Conservation (phyloP, 345 rosid genomes). For the Alliaria petiolata region DNA sequence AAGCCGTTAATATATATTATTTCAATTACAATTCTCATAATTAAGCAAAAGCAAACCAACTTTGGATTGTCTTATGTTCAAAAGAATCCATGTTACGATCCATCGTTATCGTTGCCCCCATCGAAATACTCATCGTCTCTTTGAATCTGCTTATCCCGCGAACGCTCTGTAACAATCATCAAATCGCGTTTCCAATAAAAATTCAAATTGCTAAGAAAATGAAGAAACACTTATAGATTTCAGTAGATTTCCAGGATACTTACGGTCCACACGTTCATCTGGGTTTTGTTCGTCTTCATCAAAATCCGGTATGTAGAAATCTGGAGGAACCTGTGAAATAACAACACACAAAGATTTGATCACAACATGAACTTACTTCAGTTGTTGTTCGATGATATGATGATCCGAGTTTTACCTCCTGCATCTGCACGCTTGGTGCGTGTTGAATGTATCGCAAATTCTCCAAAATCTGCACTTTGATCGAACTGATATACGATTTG, state of each 20-base stretch:
- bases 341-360: background rate
- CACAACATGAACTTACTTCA: background rate
- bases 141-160: conserved; percentile 83
- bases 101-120: conserved; percentile 82
- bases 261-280: conserved; percentile 83
- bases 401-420: conserved; percentile 57
- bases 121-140: conserved; percentile 85
- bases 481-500: conserved; percentile 78
- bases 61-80: background rate
- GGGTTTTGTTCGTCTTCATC: conserved; percentile 91
- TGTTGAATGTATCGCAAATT: conserved; percentile 87
- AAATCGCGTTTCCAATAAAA: background rate
- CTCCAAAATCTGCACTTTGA: conserved; percentile 87
- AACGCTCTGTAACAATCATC: conserved; percentile 56
- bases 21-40: conserved; percentile 4
- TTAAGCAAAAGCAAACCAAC: background rate
- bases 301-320: conserved; percentile 85
- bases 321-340: conserved; percentile 81
- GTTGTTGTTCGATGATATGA: background rate
- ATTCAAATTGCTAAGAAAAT: background rate
- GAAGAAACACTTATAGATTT: background rate
- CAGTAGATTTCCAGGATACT: conserved; percentile 30
- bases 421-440: conserved; percentile 95
- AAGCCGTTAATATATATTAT: background rate
- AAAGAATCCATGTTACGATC: conserved; percentile 40